Evolutionary conservation across 306 rosid genomes (phyloP).

Genomic region (Delonix regia): DNA sequence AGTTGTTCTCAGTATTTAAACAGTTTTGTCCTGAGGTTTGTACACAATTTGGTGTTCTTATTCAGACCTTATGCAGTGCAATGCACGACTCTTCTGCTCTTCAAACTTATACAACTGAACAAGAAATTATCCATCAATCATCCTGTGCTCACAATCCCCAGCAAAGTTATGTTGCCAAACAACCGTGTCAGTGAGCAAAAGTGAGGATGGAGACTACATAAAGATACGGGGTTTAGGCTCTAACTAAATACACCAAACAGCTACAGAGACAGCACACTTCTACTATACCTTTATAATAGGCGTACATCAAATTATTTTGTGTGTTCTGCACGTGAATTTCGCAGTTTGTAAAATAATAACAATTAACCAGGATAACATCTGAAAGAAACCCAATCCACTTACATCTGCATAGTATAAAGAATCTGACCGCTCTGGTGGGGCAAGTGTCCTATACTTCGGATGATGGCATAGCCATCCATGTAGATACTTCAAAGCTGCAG

Average conservation of each 20-base stretch:
- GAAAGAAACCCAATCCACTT: constrained; percentile 45
- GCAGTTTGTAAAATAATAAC: background rate
- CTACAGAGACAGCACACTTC: background rate
- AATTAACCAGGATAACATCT: constrained; percentile 5
- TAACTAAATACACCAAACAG: constrained; percentile 10
- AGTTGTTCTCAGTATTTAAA: too few relatives aligned
- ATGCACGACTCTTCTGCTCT: too few relatives aligned
- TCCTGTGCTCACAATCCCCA: too few relatives aligned
- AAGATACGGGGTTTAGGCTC: background rate
- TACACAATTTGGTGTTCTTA: too few relatives aligned
- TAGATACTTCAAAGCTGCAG: constrained; percentile 82
- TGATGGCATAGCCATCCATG: constrained; percentile 91
- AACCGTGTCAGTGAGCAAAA: constrained; percentile 3
- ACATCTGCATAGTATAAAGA: constrained; percentile 91
- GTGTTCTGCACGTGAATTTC: background rate
- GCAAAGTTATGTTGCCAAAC: background rate
- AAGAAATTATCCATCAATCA: too few relatives aligned
- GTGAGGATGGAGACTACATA: background rate
- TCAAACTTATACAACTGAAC: too few relatives aligned
- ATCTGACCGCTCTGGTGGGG: constrained; percentile 72
- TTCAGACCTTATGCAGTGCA: too few relatives aligned
- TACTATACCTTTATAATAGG: background rate
- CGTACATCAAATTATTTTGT: constrained; percentile 4
- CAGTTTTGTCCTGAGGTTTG: too few relatives aligned
- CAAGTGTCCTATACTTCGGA: constrained; percentile 81